phyloP scores from a whole-genome alignment of 2,329 filamentous ascomycete species.

The Calonectria fujianensis region DNA sequence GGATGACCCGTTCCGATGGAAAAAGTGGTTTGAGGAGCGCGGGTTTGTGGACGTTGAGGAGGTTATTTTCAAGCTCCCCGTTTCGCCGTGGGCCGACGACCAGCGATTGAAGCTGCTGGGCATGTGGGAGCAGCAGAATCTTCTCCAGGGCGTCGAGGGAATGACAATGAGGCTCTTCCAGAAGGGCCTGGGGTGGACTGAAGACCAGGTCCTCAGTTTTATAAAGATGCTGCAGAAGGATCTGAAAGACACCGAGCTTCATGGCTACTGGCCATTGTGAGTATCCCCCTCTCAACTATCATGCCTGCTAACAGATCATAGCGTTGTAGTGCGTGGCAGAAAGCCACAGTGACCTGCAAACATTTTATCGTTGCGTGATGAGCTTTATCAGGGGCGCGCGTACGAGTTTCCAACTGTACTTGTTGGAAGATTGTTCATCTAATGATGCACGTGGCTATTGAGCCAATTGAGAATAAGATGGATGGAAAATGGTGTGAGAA shows the following conservation, averaged over 20 bases:
- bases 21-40: not conserved
- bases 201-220: not conserved
- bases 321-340: not conserved
- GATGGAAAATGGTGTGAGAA: not conserved
- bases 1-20: not conserved
- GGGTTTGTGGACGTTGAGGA: not conserved
- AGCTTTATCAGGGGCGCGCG: not conserved
- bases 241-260: not conserved
- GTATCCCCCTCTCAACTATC: not conserved
- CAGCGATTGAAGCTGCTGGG: slow-evolving; percentile 1
- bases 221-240: not conserved
- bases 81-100: not conserved
- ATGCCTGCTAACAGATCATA: not conserved
- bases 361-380: not conserved
- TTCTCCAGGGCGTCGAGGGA: not conserved
- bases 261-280: slow-evolving; percentile 7
- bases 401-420: not conserved
- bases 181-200: not conserved
- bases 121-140: slow-evolving; percentile 1
- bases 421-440: not conserved
- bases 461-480: not conserved
- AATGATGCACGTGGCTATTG: not conserved
- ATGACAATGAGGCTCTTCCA: slow-evolving; percentile 11
- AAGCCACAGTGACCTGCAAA: not conserved
- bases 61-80: not conserved